These are phyloP conservation scores for Russula brevipes DNA, from an alignment of 768 basidiomycete species.

Conservation along the genomic window DNA sequence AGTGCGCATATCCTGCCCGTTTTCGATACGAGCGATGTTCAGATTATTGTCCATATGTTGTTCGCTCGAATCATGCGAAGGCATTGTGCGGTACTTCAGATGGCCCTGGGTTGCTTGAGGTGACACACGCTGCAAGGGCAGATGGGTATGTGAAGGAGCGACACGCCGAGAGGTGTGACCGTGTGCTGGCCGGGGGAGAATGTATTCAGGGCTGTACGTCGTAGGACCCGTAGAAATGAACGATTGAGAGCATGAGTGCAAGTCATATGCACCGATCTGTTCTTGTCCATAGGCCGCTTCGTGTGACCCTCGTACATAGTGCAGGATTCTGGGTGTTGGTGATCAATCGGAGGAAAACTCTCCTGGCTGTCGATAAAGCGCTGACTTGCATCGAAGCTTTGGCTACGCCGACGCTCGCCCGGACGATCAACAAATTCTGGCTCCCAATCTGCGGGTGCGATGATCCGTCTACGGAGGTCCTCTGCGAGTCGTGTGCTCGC, in stretches of 20 bases:
- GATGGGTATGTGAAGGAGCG: constrained; percentile 11
- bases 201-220: constrained; percentile 18
- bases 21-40: constrained; percentile 66
- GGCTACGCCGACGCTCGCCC: constrained; percentile 24
- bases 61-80: constrained; percentile 13
- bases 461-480: constrained; percentile 20
- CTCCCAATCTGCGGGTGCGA: constrained; percentile 17
- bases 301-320: neutral
- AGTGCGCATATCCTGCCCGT: constrained; percentile 72
- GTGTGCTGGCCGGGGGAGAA: constrained; percentile 15
- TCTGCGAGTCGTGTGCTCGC: constrained; percentile 20
- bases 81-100: constrained; percentile 8
- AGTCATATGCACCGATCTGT: constrained; percentile 8
- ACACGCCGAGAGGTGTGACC: constrained; percentile 14
- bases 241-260: constrained; percentile 7
- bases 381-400: constrained; percentile 21
- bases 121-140: constrained; percentile 22
- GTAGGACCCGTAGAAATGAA: constrained; percentile 23
- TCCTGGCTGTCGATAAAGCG: constrained; percentile 5
- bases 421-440: constrained; percentile 11
- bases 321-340: constrained; percentile 2
- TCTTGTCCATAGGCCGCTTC: constrained; percentile 5
- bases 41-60: constrained; percentile 50
- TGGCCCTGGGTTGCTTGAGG: constrained; percentile 26
- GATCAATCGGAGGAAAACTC: neutral